A percentile compares a stretch with the other conserved stretches of the same genome.
phyloP scores from a whole-genome alignment of 2,329 filamentous ascomycete genomes.

The Alternaria tenuissima region DNA sequence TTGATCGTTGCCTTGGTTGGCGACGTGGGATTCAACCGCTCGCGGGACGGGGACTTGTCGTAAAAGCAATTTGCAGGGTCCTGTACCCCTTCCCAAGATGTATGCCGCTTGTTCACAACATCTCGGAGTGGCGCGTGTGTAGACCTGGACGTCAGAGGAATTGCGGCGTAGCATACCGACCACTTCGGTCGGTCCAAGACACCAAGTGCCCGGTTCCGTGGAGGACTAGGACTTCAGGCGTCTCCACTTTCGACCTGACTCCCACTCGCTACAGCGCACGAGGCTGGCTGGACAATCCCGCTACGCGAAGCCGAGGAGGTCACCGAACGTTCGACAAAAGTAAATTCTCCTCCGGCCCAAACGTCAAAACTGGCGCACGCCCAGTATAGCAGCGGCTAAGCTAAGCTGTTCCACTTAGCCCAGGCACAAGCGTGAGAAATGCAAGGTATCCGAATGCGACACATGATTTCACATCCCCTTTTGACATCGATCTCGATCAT shows the following conservation, averaged over 20 bases:
- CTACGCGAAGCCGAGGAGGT: slow-evolving; percentile 11
- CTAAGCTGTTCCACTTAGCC: slow-evolving; percentile 8
- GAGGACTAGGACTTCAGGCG: neutral
- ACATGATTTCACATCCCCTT: slow-evolving; percentile 5
- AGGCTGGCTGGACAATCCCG: slow-evolving; percentile 10
- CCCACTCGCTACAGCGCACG: slow-evolving; percentile 4
- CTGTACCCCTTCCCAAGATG: neutral
- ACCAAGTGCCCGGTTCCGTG: slow-evolving; percentile 8
- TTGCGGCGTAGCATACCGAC: neutral
- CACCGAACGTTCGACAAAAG: slow-evolving; percentile 7
- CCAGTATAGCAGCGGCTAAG: slow-evolving; percentile 16
- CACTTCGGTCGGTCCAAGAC: neutral
- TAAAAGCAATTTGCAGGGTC: slow-evolving; percentile 7
- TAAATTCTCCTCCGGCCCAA: slow-evolving; percentile 12
- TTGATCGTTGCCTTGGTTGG: neutral
- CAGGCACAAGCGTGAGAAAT: slow-evolving; percentile 9
- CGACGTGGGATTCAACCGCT: neutral
- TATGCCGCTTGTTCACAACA: neutral
- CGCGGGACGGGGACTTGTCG: neutral
- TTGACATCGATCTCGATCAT: slow-evolving; percentile 3
- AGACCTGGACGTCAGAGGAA: neutral
- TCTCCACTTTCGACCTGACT: slow-evolving; percentile 2
- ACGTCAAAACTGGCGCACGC: slow-evolving; percentile 10
- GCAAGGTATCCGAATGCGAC: slow-evolving; percentile 5
- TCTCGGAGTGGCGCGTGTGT: slow-evolving; percentile 1